These are phyloP conservation scores for Gracilaria domingensis DNA, from an alignment of 23 red algal genomes.

Conservation along the genomic window DNA sequence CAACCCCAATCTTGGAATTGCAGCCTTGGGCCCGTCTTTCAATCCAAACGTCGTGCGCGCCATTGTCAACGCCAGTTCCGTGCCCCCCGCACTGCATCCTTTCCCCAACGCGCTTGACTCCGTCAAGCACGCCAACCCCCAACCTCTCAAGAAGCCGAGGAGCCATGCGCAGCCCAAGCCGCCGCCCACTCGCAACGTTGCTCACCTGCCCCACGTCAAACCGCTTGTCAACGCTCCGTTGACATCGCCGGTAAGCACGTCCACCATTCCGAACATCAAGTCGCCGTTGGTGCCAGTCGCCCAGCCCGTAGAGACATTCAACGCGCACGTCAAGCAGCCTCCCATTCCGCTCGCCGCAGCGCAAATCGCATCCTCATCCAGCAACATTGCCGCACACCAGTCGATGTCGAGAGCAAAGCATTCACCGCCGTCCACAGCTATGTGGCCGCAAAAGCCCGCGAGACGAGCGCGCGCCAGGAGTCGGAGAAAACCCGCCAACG, in stretches of 20 bases:
- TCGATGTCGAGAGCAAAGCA: neutral
- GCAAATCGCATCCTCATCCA: neutral
- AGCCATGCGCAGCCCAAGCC: too few species aligned
- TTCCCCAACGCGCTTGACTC: too few species aligned
- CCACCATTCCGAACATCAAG: slow-evolving; percentile 52
- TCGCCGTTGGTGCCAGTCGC: neutral
- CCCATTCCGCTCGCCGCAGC: neutral
- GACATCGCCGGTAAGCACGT: slow-evolving; percentile 38
- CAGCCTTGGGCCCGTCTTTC: neutral
- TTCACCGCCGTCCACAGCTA: neutral
- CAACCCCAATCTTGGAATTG: neutral
- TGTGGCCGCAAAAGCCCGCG: neutral
- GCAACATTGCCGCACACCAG: neutral
- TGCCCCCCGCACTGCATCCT: neutral
- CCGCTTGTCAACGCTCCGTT: neutral
- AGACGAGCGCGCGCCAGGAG: neutral
- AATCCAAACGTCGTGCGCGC: neutral
- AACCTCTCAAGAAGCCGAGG: neutral
- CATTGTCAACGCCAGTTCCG: neutral
- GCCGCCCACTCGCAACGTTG: neutral
- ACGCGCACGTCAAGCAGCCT: neutral
- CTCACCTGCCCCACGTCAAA: neutral
- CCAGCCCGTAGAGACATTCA: neutral
- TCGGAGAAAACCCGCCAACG: slow-evolving; percentile 1
- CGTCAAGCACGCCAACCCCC: too few species aligned